Base-by-base conservation (phyloP, 169 alveolate genomes). In the Pseudocohnilembus persalinus region DNA sequence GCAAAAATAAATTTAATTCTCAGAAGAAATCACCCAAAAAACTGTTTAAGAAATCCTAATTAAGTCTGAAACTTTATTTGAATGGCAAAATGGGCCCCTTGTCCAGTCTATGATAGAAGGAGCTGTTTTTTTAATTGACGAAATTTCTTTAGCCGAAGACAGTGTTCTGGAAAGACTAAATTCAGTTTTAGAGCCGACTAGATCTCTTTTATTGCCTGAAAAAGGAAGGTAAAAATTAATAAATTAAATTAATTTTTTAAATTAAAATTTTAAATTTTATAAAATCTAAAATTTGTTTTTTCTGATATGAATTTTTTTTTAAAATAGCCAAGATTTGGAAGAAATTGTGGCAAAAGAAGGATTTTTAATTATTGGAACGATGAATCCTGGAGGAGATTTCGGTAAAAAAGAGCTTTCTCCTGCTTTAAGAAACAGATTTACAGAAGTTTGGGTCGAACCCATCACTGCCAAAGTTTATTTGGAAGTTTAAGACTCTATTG, bases 331-430 rank as follows among this genome's bases (percentile, higher is more conserved):
- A n/a, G 94, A 93, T n/a, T 87, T 91, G 31, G 91, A 87, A 78
- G 86, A 98, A 35, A 91, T 89, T 11, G 20, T 20, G 74, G 99
- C 99, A 6, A 97, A 98, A 88, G 93, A 93, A 30, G 93, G 94
- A 72, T 99, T 99, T 90, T 93, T 97, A 29, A 94, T 99, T 35
- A 95, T 98, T 74, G 99, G 99, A n/a, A 99, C 99, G 27, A 99
- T 99, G 99, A 99, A 99, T 89, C 99, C 99, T 63, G 98, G 99
- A 34, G 99, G 99, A 30, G 99, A 99, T 92, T 99, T 96, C 91
- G 99, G 99, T 29, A 99, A 99, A 96, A 97, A 98, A 88, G 99
- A 99, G 91, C 96, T 99, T 29, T 96, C 99, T 34, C 99, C 99
- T 35, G 99, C 99, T 31, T 93, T 99, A 81, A 95, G 99, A 78